Evolutionary conservation across 257 asterid genomes (phyloP), one percentile per base, ranked within the genome.

Genomic region (Jacaranda copaia): DNA sequence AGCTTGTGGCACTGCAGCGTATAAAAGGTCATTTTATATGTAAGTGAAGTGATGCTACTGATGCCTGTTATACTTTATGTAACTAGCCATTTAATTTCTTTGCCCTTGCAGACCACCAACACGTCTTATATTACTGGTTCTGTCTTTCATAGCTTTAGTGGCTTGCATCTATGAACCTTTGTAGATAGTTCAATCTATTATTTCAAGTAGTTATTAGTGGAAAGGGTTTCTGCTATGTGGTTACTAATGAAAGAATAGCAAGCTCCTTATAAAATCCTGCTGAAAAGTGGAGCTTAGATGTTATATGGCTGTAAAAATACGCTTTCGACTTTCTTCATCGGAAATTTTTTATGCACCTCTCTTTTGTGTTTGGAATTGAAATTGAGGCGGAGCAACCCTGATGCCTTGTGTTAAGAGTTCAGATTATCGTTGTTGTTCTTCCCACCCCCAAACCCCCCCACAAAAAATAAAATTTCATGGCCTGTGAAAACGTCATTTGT

Each of bases 11-110:
- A 4, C 73, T 90, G 60, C 82, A 84, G 38, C 90, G 94, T 42
- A 88, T 91, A 60, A 91, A 89, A 79, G 88, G 89, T 74, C 94
- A 91, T 81, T 91, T 91, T 80, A 87, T 91, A 72, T 91, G 96
- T 89, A 85, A 91, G 96, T 84, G 42, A 53, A 51, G 12, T 39
- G 53, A 11, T 35, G 56, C 12, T 51, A 20, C 13, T 13, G 60
- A 18, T 25, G 40, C 32, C 38, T 49, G 35, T 15, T 55, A 3
- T n/a, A 32, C 20, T 73, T 45, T 19, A 14, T 46, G 51, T 52
- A 15, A 15, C 71, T 32, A n/a, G 48, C 9, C 3, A 3, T 46
- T 73, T 19, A 38, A n/a, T 12, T 14, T 51, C 15, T 56, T 64
- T 53, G 39, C 15, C 18, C 46, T 48, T 62, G 6, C 1, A 0